Evolutionary conservation across 306 rosid genomes (phyloP).

Genomic region (barrel medic (Medicago truncatula)): DNA sequence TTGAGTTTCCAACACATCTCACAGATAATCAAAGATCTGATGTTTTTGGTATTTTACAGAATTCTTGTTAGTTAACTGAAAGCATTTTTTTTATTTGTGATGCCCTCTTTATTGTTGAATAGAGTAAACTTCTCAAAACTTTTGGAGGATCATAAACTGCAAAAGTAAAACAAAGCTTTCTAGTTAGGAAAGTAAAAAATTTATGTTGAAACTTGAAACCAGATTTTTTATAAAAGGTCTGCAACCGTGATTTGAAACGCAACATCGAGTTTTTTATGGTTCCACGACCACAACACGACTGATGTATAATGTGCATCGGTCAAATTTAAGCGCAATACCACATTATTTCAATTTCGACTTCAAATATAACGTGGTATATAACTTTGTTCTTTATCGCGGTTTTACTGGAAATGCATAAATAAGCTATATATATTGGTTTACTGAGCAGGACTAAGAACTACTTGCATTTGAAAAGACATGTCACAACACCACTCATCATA

Average conservation of each 20-base stretch:
- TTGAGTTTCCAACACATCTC: constrained; percentile 68
- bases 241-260: background rate
- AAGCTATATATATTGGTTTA: too few species aligned
- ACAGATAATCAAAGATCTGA: constrained; percentile 63
- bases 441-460: too few species aligned
- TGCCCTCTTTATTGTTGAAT: background rate
- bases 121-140: background rate
- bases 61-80: constrained; percentile 33
- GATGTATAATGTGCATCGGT: background rate
- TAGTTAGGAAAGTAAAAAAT: background rate
- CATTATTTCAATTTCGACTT: background rate
- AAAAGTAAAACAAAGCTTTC: background rate
- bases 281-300: background rate
- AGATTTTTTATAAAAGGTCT: background rate
- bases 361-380: too few species aligned
- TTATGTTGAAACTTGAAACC: background rate
- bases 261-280: background rate
- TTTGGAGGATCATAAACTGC: background rate
- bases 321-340: background rate
- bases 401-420: too few species aligned
- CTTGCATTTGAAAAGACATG: too few species aligned
- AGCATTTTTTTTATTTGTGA: background rate
- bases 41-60: constrained; percentile 56
- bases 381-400: too few species aligned
- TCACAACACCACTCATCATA: background rate